These are phyloP conservation scores for Aurifilum marmelostoma DNA, from an alignment of 2,329 filamentous ascomycete species.

Conservation along the genomic window DNA sequence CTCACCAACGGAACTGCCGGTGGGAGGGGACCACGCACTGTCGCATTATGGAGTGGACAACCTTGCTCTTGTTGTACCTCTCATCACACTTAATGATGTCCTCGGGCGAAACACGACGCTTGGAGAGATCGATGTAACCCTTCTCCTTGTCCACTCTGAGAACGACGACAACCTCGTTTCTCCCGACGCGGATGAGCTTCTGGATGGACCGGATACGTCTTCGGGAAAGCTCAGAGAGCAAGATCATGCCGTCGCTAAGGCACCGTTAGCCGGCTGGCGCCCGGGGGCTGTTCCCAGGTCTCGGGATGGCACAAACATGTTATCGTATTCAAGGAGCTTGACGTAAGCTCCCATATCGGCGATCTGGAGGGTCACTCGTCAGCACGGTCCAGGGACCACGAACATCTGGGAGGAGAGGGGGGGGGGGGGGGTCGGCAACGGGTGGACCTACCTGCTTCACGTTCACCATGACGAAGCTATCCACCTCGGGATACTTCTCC, in stretches of 20 bases:
- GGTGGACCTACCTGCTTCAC: conserved; percentile 89
- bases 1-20: not conserved
- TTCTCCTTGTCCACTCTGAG: conserved; percentile 99
- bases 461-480: conserved; percentile 99
- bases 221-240: conserved; percentile 95
- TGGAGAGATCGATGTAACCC: conserved; percentile 96
- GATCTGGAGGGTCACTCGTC: conserved; percentile 61
- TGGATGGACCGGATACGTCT: conserved; percentile 98
- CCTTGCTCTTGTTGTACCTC: conserved; percentile 99
- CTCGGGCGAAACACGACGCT: conserved; percentile 95
- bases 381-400: conserved; percentile 27
- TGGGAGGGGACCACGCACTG: conserved; percentile 40
- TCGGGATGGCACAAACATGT: conserved; percentile 59
- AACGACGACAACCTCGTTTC: conserved; percentile 98
- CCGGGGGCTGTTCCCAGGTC: not conserved
- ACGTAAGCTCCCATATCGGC: conserved; percentile 99
- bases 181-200: conserved; percentile 96
- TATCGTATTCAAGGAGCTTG: conserved; percentile 99
- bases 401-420: too few species aligned
- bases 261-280: conserved; percentile 16
- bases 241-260: conserved; percentile 86
- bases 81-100: conserved; percentile 99
- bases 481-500: conserved; percentile 86
- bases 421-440: too few species aligned
- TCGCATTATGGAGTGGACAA: conserved; percentile 98